Percentiles rank a stretch among this genome's conserved stretches.
phyloP scores from a whole-genome alignment of 2,329 filamentous ascomycete genomes.

The Diaporthe sp. region DNA sequence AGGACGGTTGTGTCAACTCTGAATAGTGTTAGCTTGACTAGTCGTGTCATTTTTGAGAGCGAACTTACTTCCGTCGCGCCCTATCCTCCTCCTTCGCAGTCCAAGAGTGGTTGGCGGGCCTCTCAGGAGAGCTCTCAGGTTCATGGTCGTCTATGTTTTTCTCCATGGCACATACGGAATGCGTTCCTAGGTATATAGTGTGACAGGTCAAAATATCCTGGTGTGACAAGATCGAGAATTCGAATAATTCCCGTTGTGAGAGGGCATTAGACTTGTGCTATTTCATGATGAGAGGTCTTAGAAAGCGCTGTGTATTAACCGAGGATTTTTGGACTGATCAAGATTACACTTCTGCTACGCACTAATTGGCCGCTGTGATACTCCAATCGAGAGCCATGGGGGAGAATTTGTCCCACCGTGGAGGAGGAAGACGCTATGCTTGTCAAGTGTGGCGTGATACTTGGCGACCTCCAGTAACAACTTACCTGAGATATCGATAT shows the following conservation, averaged over 20 bases:
- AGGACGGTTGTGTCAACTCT: constrained; percentile 56
- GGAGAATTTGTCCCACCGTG: constrained; percentile 50
- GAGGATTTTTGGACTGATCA: too few species aligned
- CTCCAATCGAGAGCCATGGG: not conserved
- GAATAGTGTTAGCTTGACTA: not conserved
- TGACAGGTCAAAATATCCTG: not conserved
- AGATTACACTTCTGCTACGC: not conserved
- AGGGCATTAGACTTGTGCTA: not conserved
- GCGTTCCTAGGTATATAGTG: too few species aligned
- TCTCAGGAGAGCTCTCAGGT: not conserved
- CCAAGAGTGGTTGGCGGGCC: not conserved
- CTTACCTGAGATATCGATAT: not conserved
- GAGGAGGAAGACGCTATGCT: constrained; percentile 19
- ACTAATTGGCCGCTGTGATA: not conserved
- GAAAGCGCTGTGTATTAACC: not conserved
- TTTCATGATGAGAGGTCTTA: not conserved
- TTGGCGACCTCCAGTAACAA: constrained; percentile 13
- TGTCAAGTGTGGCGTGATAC: constrained; percentile 16
- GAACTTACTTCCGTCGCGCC: constrained; percentile 8
- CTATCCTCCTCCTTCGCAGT: not conserved
- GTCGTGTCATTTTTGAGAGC: not conserved
- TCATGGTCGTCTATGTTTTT: not conserved
- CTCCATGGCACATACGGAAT: not conserved
- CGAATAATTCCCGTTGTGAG: not conserved
- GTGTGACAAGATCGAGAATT: not conserved